Evolutionary conservation across 2,329 filamentous ascomycete species (phyloP).

Genomic region (Chaetomium sp.): DNA sequence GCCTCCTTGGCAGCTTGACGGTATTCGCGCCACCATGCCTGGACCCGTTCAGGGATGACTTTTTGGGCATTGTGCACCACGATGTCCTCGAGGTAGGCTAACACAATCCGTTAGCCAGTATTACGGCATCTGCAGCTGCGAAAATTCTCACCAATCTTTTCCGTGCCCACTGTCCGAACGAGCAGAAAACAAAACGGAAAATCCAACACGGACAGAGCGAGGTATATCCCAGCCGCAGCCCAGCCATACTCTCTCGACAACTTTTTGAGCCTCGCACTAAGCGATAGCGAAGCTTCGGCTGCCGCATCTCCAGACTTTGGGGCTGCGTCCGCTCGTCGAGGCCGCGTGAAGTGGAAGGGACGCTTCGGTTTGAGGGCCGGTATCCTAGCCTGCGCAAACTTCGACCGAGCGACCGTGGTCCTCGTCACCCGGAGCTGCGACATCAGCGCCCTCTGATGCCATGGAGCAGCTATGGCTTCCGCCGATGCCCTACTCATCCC

Average conservation of each 20-base stretch:
- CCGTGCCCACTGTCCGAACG: conserved; percentile 79
- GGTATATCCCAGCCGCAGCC: conserved; percentile 89
- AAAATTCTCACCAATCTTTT: conserved; percentile 70
- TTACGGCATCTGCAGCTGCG: background rate
- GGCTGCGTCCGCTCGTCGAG: conserved; percentile 31
- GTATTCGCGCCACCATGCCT: conserved; percentile 55
- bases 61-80: conserved; percentile 62
- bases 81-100: conserved; percentile 67
- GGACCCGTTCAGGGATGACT: conserved; percentile 61
- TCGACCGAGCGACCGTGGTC: conserved; percentile 14
- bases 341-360: conserved; percentile 37
- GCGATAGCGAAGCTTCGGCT: conserved; percentile 46
- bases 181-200: conserved; percentile 94
- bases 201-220: conserved; percentile 79
- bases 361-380: conserved; percentile 30
- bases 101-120: background rate
- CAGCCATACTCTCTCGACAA: conserved; percentile 93
- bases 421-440: conserved; percentile 28
- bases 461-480: conserved; percentile 12
- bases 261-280: conserved; percentile 75
- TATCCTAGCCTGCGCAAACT: conserved; percentile 17
- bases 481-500: conserved; percentile 18
- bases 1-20: conserved; percentile 51
- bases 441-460: conserved; percentile 26
- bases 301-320: conserved; percentile 18